Conservation (phyloP, 1,284 basidiomycete species). For the Lentinus polychrous region DNA sequence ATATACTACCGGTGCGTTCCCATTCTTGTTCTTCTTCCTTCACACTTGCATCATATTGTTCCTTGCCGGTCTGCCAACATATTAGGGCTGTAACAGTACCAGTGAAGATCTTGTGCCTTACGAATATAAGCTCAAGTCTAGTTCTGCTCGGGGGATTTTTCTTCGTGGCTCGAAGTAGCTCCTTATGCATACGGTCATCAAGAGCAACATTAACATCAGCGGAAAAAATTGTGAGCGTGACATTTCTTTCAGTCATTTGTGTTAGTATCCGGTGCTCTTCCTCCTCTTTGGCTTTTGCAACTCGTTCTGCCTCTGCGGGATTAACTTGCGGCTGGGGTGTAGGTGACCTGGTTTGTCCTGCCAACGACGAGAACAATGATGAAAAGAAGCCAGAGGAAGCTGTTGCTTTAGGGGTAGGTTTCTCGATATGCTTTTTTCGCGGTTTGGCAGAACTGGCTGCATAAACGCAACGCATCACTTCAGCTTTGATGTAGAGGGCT, state of each 20-base stretch:
- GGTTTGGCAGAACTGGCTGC: constrained; percentile 50
- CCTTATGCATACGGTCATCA: constrained; percentile 65
- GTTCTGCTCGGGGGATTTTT: constrained; percentile 84
- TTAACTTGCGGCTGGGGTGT: constrained; percentile 37
- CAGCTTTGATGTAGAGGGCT: constrained; percentile 78
- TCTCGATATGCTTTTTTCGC: constrained; percentile 11
- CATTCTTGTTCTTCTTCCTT: constrained; percentile 57
- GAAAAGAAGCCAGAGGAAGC: constrained; percentile 62
- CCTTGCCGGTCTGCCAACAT: constrained; percentile 67
- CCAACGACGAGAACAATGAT: constrained; percentile 59
- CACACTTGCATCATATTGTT: constrained; percentile 76
- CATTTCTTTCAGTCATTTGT: constrained; percentile 48
- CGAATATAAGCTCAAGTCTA: constrained; percentile 84
- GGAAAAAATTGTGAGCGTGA: constrained; percentile 79
- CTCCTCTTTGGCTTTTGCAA: constrained; percentile 23
- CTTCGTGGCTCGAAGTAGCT: constrained; percentile 90
- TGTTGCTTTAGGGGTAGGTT: constrained; percentile 19
- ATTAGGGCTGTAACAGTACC: not conserved
- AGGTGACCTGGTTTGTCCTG: constrained; percentile 32
- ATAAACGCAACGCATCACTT: constrained; percentile 80
- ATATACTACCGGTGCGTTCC: constrained; percentile 69
- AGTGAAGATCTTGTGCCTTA: constrained; percentile 28
- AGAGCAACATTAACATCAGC: constrained; percentile 76
- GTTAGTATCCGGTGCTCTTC: constrained; percentile 12
- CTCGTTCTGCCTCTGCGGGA: constrained; percentile 43